A percentile compares a stretch with the other conserved stretches of the same genome.
These are phyloP conservation scores for Mycotypha africana DNA, from an alignment of 371 early-diverging fungal species.

Conservation along the genomic window DNA sequence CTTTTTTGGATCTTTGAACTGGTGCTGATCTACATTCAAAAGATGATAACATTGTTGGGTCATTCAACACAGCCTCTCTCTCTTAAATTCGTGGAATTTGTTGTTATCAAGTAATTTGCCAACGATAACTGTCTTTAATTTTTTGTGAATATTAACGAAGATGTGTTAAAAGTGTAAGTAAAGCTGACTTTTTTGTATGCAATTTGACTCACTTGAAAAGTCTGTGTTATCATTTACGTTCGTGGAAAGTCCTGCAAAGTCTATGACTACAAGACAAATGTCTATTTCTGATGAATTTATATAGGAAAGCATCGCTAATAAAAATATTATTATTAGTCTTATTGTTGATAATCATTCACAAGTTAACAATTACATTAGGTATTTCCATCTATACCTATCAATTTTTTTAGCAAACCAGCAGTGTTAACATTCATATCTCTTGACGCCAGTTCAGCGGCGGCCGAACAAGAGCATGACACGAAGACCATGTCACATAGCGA, in stretches of 20 bases:
- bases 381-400: conserved; percentile 13
- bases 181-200: conserved; percentile 13
- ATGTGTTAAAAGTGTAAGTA: conserved; percentile 15
- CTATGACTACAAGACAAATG: conserved; percentile 14
- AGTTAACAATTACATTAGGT: conserved; percentile 11
- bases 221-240: conserved; percentile 9
- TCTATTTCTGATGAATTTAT: conserved; percentile 17
- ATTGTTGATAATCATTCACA: conserved; percentile 14
- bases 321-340: conserved; percentile 15
- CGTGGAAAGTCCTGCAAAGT: conserved; percentile 16
- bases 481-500: conserved; percentile 13
- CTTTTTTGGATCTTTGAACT: conserved; percentile 17
- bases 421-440: conserved; percentile 12
- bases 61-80: conserved; percentile 11
- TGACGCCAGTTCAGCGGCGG: conserved; percentile 6
- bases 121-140: conserved; percentile 7
- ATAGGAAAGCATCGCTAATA: conserved; percentile 13
- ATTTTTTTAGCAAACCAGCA: conserved; percentile 11
- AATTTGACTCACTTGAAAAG: conserved; percentile 15
- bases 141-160: conserved; percentile 12
- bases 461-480: conserved; percentile 13
- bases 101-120: conserved; percentile 7
- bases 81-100: conserved; percentile 12
- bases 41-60: conserved; percentile 9
- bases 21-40: conserved; percentile 14